phyloP scores from a whole-genome alignment of 176 grass and related monocot species.

The Secale cereale region DNA sequence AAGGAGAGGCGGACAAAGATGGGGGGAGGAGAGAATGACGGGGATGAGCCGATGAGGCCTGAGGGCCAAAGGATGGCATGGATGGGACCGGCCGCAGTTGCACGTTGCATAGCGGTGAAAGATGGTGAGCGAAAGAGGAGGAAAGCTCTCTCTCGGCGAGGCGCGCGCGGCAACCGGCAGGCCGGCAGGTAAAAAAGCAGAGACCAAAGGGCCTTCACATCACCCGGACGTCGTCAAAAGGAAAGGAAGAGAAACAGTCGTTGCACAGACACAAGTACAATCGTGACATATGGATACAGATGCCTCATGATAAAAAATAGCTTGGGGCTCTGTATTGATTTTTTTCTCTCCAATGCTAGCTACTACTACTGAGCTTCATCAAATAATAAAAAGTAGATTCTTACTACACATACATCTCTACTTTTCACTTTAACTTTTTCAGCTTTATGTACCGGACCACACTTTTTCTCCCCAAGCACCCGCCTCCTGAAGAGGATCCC shows the following conservation, averaged over 20 bases:
- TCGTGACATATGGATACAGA: too few relatives aligned
- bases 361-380: too few relatives aligned
- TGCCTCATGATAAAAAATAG: too few relatives aligned
- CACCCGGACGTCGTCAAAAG: neutral
- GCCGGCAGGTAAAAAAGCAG: neutral
- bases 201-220: neutral
- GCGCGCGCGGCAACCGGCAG: neutral
- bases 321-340: too few relatives aligned
- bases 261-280: too few relatives aligned
- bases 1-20: neutral
- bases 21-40: neutral
- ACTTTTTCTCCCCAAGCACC: too few relatives aligned
- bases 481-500: too few relatives aligned
- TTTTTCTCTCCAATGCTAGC: too few relatives aligned
- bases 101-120: neutral
- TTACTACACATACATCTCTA: too few relatives aligned
- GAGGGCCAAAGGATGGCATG: neutral
- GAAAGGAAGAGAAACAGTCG: neutral
- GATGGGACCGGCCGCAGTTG: neutral
- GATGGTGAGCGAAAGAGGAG: neutral
- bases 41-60: conserved; percentile 6
- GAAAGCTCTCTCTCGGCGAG: neutral
- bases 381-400: too few relatives aligned
- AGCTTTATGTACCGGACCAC: too few relatives aligned
- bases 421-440: too few relatives aligned